Evolutionary conservation across 1,284 basidiomycete species (phyloP).

Genomic region (Porphyrellus sp.): DNA sequence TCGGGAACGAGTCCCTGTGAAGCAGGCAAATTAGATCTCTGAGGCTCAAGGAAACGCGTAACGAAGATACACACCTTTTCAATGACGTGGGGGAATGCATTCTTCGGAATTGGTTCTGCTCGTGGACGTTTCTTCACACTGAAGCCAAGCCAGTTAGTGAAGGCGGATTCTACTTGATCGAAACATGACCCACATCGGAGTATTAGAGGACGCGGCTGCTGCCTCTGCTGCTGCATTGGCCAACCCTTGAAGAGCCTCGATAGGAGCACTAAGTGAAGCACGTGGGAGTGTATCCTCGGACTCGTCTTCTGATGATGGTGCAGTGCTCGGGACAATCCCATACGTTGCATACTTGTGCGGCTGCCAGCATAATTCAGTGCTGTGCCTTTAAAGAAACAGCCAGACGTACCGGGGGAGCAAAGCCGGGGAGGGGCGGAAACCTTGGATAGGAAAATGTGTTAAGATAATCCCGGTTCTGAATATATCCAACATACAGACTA

Average conservation of each 20-base stretch:
- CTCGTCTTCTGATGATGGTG: constrained; percentile 83
- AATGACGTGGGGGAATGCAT: constrained; percentile 79
- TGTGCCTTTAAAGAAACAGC: background rate
- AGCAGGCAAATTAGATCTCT: constrained; percentile 1
- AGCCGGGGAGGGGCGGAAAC: constrained; percentile 85
- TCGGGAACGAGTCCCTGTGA: constrained; percentile 72
- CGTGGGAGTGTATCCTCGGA: constrained; percentile 83
- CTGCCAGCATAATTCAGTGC: constrained; percentile 37
- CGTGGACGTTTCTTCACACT: constrained; percentile 86
- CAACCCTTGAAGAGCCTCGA: constrained; percentile 87
- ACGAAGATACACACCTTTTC: constrained; percentile 56
- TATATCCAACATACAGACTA: constrained; percentile 36
- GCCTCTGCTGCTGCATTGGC: constrained; percentile 93
- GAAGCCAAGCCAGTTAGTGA: constrained; percentile 16
- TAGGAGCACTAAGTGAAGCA: constrained; percentile 81
- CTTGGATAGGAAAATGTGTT: constrained; percentile 18
- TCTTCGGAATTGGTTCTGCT: constrained; percentile 82
- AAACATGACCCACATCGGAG: constrained; percentile 24
- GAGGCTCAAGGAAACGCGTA: background rate
- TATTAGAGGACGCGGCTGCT: constrained; percentile 63
- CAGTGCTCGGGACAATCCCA: constrained; percentile 78
- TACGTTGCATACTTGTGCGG: constrained; percentile 89
- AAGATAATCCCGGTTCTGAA: constrained; percentile 3
- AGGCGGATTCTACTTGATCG: constrained; percentile 16
- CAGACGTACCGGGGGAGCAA: constrained; percentile 75